phyloP scores from a whole-genome alignment of 2,329 filamentous ascomycete species.

The Sclerotinia minor region DNA sequence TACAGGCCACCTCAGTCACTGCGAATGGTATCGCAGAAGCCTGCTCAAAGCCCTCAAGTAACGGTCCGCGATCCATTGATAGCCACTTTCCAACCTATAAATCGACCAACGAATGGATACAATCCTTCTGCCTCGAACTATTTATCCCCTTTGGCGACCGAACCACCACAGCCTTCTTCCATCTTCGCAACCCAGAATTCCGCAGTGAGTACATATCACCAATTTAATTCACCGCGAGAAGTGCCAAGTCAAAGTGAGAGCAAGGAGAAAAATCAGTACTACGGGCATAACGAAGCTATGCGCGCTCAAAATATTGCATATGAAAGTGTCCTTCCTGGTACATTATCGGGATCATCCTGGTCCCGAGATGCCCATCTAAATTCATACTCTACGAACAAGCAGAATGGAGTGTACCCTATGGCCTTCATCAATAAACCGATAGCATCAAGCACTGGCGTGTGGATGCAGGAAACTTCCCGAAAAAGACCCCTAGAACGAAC shows the following conservation, averaged over 20 bases:
- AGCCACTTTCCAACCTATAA: conserved; percentile 4
- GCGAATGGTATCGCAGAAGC: neutral
- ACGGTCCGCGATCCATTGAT: neutral
- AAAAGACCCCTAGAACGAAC: conserved; percentile 1
- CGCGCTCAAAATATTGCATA: neutral
- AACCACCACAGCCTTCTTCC: neutral
- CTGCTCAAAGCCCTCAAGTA: neutral
- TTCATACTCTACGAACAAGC: neutral
- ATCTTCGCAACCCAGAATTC: neutral
- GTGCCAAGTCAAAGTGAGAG: neutral
- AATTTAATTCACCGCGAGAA: neutral
- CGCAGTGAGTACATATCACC: neutral
- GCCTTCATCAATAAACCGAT: neutral
- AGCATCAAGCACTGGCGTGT: neutral
- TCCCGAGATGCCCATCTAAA: neutral
- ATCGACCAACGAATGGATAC: neutral
- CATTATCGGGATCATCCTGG: neutral
- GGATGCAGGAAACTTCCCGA: neutral
- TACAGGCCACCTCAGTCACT: neutral
- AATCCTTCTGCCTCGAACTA: neutral
- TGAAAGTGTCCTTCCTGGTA: neutral
- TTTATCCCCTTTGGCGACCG: neutral
- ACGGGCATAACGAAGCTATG: neutral
- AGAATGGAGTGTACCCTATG: conserved; percentile 14
- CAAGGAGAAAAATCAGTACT: neutral